Evolutionary conservation across 176 grass and related monocot genomes (phyloP), one percentile per base, ranked within the genome.

Genomic region (Hordeum marinum): DNA sequence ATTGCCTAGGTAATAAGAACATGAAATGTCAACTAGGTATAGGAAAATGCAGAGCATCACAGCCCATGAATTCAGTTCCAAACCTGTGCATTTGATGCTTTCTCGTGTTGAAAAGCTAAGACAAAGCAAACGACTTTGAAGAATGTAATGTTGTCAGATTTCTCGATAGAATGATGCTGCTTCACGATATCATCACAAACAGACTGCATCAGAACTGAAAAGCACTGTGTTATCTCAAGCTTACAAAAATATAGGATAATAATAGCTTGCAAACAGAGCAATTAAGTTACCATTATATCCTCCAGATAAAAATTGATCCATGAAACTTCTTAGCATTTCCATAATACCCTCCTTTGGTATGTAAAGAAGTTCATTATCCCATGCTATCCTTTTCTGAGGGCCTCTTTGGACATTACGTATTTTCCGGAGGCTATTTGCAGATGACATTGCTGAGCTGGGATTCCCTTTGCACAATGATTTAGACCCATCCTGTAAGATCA

Each of bases 121-220:
- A 92, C 91, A 92, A 98, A 98, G 31, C 80, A 65, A 90, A 85
- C 89, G 73, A 95, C 89, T 92, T 86, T 90, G 86, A 98, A 98
- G 90, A 95, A 95, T 79, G 86, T 92, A 79, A 80, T 79, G 45
- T 87, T 70, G 61, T 98, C 96, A 40, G 81, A 87, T 76, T 90
- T 93, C 78, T 98, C 87, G 13, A 95, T 69, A 55, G 91, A 92
- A 36, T 70, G 83, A 69, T 91, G 89, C 17, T 98, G 93, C 68
- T 93, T 92, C 77, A 40, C 82, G 78, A 95, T 94, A 88, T 98
- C 93, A 43, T 89, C 82, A 67, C 83, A 76, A 85, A 98, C 79
- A 57, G 96, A 98, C 91, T 95, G 92, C 93, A 98, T 98, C 80
- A 98, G 61, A 76, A 98, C 96, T 98, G 91, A 79, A 69, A 84